A percentile compares a stretch with the other conserved stretches of the same genome.
These are phyloP conservation scores for Scutellaria minor DNA, from an alignment of 257 asterid species.

Conservation along the genomic window DNA sequence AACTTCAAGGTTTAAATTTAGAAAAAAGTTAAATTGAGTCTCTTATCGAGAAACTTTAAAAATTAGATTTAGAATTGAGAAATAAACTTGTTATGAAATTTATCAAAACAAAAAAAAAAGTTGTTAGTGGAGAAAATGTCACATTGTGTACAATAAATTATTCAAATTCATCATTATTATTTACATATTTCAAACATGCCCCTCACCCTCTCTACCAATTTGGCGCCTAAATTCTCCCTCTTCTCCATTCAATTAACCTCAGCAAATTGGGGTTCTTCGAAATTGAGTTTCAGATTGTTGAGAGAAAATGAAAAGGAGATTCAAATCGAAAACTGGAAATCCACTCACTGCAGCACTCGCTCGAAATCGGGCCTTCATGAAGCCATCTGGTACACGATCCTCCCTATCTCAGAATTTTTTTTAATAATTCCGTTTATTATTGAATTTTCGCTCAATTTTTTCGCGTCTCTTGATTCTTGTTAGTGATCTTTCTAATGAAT, in stretches of 20 bases:
- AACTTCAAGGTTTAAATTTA: too few relatives aligned
- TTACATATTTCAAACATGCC: too few relatives aligned
- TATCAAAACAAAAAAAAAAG: too few relatives aligned
- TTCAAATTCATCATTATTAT: too few relatives aligned
- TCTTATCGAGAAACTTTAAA: too few relatives aligned
- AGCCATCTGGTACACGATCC: constrained; percentile 42
- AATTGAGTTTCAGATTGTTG: constrained; percentile 12
- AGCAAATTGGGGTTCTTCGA: constrained; percentile 34
- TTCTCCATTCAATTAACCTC: constrained; percentile 16
- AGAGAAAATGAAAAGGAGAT: constrained; percentile 41
- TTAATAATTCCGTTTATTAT: not conserved
- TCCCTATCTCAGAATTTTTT: not conserved
- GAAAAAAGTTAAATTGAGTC: too few relatives aligned
- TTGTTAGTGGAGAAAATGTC: too few relatives aligned
- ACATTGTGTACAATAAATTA: too few relatives aligned
- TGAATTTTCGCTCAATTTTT: constrained; percentile 9
- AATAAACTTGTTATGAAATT: too few relatives aligned
- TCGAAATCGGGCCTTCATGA: constrained; percentile 39
- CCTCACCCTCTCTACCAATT: not conserved
- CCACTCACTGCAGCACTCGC: constrained; percentile 33
- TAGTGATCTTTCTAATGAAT: constrained; percentile 4
- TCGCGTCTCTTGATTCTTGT: not conserved
- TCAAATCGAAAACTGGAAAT: constrained; percentile 37
- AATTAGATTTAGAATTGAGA: too few relatives aligned
- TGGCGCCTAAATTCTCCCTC: constrained; percentile 36